These are phyloP conservation scores for Metschnikowia hibisci DNA, from an alignment of 805 yeast species.

Conservation along the genomic window DNA sequence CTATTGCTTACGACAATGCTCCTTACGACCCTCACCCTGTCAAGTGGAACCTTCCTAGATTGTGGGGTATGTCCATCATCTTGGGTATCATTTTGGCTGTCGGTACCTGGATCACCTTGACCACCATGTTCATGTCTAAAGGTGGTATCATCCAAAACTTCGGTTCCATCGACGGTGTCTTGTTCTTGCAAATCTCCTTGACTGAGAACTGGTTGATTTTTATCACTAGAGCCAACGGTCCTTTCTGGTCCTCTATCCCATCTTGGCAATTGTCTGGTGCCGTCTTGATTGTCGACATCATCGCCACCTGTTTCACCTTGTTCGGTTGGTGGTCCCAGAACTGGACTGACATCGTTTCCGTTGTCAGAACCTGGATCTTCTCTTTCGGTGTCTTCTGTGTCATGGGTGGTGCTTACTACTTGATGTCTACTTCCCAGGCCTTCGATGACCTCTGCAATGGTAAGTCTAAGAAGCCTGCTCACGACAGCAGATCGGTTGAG, in stretches of 20 bases:
- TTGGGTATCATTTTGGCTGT: constrained; percentile 83
- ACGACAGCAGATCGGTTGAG: constrained; percentile 65
- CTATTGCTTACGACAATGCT: constrained; percentile 97
- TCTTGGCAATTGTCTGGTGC: constrained; percentile 97
- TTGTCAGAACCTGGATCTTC: constrained; percentile 91
- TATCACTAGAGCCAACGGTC: constrained; percentile 96
- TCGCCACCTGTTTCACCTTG: constrained; percentile 87
- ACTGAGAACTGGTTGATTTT: constrained; percentile 97
- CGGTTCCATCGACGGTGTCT: constrained; percentile 89
- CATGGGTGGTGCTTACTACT: constrained; percentile 94
- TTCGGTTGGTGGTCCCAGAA: constrained; percentile 98
- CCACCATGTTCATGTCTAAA: constrained; percentile 85
- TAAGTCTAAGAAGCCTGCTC: constrained; percentile 57
- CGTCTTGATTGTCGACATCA: constrained; percentile 81
- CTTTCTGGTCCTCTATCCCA: constrained; percentile 96
- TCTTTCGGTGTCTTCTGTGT: constrained; percentile 96
- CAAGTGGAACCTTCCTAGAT: constrained; percentile 94
- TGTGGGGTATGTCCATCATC: constrained; percentile 93
- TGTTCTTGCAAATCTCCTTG: constrained; percentile 89
- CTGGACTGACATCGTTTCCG: constrained; percentile 95
- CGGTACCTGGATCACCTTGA: constrained; percentile 92
- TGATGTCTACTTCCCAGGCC: constrained; percentile 77
- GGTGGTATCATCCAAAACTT: constrained; percentile 96
- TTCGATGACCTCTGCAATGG: constrained; percentile 86
- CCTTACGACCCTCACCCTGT: constrained; percentile 91